A percentile compares a stretch with the other conserved stretches of the same genome.
Evolutionary conservation across 2,329 filamentous ascomycete species (phyloP).

Genomic region (Lasiodiplodia sp.): DNA sequence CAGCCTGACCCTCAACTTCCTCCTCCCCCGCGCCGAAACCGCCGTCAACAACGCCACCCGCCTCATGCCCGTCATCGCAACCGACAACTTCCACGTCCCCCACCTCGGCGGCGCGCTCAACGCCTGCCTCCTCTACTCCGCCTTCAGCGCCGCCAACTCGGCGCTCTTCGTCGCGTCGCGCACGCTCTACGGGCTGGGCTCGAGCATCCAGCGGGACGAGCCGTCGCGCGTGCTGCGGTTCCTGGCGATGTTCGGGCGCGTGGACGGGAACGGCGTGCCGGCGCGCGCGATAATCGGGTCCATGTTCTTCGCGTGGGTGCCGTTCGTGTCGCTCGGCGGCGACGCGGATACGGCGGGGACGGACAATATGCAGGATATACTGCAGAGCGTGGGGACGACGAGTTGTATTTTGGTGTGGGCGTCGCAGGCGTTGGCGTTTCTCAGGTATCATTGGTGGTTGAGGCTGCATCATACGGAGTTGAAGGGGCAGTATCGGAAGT

Average conservation of each 20-base stretch:
- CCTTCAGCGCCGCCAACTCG: constrained; percentile 43
- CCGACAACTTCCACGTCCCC: constrained; percentile 18
- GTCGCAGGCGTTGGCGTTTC: constrained; percentile 17
- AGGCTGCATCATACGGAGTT: background rate
- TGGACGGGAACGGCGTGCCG: constrained; percentile 16
- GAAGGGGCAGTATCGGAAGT: background rate
- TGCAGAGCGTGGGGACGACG: constrained; percentile 17
- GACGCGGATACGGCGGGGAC: background rate
- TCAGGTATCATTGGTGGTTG: constrained; percentile 23
- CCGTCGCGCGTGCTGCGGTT: background rate
- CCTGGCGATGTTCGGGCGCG: constrained; percentile 3
- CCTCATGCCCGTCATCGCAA: constrained; percentile 26
- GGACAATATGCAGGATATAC: constrained; percentile 13
- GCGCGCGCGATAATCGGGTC: constrained; percentile 22
- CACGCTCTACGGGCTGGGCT: constrained; percentile 41
- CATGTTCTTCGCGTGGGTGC: constrained; percentile 25
- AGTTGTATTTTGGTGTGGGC: constrained; percentile 29
- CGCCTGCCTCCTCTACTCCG: constrained; percentile 40
- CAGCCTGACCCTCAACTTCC: background rate
- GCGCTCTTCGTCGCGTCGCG: constrained; percentile 47
- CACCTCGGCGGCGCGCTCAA: constrained; percentile 38
- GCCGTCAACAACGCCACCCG: background rate
- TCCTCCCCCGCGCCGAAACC: too few relatives aligned
- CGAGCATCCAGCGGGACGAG: constrained; percentile 12
- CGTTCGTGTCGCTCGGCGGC: constrained; percentile 14